Conservation (phyloP, 306 rosid genomes). For the Herpetospermum pedunculosum region DNA sequence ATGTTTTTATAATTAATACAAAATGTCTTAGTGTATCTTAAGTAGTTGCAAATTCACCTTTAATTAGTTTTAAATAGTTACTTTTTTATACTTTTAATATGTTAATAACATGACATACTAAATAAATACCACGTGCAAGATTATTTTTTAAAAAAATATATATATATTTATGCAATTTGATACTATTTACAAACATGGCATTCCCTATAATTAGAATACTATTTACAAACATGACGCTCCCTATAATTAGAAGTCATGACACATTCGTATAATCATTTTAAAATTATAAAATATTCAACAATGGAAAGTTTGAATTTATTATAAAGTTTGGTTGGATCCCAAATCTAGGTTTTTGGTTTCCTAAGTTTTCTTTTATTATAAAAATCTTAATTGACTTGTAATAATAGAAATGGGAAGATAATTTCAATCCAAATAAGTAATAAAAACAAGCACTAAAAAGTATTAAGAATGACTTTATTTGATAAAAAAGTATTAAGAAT, state of each 20-base stretch:
- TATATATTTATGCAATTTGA: neutral
- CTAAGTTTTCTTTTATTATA: neutral
- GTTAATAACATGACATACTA: neutral
- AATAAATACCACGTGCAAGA: neutral
- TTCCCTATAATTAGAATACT: too few species aligned
- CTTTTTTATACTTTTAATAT: neutral
- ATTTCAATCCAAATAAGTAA: neutral
- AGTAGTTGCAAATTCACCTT: neutral
- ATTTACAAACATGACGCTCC: too few species aligned
- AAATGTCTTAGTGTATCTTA: neutral
- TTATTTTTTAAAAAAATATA: too few species aligned
- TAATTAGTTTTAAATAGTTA: neutral
- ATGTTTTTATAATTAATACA: neutral
- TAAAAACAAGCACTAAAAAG: neutral
- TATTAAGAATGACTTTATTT: too few species aligned
- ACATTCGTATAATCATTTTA: too few species aligned
- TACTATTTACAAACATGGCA: too few species aligned
- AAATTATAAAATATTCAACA: too few species aligned
- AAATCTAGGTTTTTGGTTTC: neutral
- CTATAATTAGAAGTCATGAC: too few species aligned
- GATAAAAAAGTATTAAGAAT: too few species aligned
- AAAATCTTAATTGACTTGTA: neutral
- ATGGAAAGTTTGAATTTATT: neutral
- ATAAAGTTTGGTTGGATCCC: constrained; percentile 2
- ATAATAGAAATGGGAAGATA: neutral